phyloP scores from a whole-genome alignment of 495 filamentous ascomycete species.

The Oidiodendron maius region DNA sequence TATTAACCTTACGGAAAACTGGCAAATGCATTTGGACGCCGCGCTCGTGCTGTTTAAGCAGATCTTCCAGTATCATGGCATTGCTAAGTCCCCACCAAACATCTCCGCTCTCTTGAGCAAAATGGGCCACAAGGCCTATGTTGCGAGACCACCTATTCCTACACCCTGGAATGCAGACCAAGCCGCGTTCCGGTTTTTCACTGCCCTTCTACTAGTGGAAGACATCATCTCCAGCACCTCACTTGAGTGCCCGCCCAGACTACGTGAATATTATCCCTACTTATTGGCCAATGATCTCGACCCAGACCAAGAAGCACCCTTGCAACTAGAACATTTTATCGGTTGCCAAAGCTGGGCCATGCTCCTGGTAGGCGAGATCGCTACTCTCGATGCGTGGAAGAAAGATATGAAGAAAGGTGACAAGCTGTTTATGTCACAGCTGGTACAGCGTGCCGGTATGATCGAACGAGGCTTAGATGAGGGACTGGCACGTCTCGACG shows the following conservation, averaged over 20 bases:
- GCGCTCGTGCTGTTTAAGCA: conserved; percentile 42
- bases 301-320: neutral
- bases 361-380: neutral
- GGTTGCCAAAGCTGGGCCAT: neutral
- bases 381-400: neutral
- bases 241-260: neutral
- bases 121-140: conserved; percentile 20
- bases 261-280: neutral
- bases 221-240: neutral
- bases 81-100: conserved; percentile 18
- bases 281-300: neutral
- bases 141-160: conserved; percentile 27
- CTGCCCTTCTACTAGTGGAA: neutral
- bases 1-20: conserved; percentile 38
- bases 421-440: neutral
- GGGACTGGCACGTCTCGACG: neutral
- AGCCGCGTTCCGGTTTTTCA: neutral
- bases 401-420: neutral
- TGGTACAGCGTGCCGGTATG: neutral
- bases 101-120: neutral
- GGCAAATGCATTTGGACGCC: conserved; percentile 40
- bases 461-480: neutral
- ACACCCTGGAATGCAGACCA: conserved; percentile 8
- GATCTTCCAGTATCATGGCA: conserved; percentile 33
- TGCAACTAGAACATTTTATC: neutral